A percentile compares a stretch with the other conserved stretches of the same genome.
phyloP scores from a whole-genome alignment of 2,329 filamentous ascomycete genomes.

The Apiospora arundinis region DNA sequence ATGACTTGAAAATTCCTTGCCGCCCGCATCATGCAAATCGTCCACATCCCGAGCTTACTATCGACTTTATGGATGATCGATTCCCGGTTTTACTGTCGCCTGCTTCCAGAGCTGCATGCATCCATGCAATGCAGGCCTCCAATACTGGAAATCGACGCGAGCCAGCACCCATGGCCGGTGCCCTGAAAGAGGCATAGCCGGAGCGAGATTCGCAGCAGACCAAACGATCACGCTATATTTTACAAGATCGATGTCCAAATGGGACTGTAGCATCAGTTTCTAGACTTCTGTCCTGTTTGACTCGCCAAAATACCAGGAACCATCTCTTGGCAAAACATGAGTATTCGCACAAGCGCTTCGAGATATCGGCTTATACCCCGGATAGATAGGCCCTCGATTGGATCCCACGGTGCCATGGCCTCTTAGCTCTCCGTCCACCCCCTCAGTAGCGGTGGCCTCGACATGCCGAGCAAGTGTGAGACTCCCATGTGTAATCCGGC shows the following conservation, averaged over 20 bases:
- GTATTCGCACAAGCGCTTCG: neutral
- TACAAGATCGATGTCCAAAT: conserved; percentile 3
- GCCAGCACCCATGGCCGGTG: neutral
- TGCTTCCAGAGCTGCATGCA: conserved; percentile 3
- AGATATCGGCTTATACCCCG: neutral
- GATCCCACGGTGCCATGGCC: neutral
- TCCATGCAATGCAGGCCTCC: neutral
- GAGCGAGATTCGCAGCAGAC: neutral
- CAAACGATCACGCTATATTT: neutral
- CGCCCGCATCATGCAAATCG: conserved; percentile 6
- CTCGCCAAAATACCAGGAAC: conserved; percentile 14
- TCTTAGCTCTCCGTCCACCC: neutral
- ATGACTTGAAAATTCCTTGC: conserved; percentile 10
- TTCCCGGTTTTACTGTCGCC: conserved; percentile 2
- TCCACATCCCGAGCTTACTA: neutral
- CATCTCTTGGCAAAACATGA: neutral
- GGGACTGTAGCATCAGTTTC: conserved; percentile 3
- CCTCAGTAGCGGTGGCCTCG: neutral
- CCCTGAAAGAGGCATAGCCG: conserved; percentile 6
- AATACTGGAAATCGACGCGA: conserved; percentile 3
- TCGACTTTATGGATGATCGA: neutral
- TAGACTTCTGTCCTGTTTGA: neutral
- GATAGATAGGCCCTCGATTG: neutral
- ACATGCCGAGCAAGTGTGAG: neutral
- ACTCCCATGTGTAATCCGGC: neutral